Base-by-base conservation (phyloP, 495 filamentous ascomycete species). In the Aspergillus ellipticus region DNA sequence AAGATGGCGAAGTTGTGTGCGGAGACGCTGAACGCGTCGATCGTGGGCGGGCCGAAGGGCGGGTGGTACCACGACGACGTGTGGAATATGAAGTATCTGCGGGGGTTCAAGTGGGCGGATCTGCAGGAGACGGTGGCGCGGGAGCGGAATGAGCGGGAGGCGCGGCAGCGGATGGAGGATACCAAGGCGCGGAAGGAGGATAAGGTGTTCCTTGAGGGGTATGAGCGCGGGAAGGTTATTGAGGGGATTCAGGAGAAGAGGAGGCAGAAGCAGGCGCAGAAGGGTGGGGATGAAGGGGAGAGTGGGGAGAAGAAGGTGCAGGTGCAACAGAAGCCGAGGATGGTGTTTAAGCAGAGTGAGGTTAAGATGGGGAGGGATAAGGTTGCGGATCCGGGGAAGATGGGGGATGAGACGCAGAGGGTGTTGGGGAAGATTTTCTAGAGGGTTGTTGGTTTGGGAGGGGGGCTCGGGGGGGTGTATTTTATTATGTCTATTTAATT, bases 31-130 rank as follows among this genome's bases (percentile, higher is more conserved):
- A 97, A 97, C 69, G 86, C 89, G 24, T 77, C 79, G 24, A 91
- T 80, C 21, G 85, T 97, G 42, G 91, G 91, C 22, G 94, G 92
- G 15, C 88, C 87, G 65, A 97, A 96, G 74, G 86, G 91, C 4
- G 81, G 84, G 11, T 95, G 85, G 71, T 98, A 97, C 70, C 83
- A 88, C 53, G 94, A 98, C 70, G 95, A 97, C 66, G 81, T 98
- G 46, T 96, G 89, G 89, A 94, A 86, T 64, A 77, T 88, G 58
- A 85, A 82, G 54, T 98, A 97, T 66, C 76, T 98, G 51, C 31
- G 42, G 0, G 90, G 90, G 2, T 94, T 93, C 65, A 91, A 89
- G 64, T 98, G 93, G 92, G 74, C 70, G 13, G 75, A 84, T 62
- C 56, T 84, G 49, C 79, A 79, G 70, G 76, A 28, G 24, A 28